Evolutionary conservation across 495 filamentous ascomycete genomes (phyloP), one percentile per base, ranked within the genome.

Genomic region (Oleoguttula mirabilis): DNA sequence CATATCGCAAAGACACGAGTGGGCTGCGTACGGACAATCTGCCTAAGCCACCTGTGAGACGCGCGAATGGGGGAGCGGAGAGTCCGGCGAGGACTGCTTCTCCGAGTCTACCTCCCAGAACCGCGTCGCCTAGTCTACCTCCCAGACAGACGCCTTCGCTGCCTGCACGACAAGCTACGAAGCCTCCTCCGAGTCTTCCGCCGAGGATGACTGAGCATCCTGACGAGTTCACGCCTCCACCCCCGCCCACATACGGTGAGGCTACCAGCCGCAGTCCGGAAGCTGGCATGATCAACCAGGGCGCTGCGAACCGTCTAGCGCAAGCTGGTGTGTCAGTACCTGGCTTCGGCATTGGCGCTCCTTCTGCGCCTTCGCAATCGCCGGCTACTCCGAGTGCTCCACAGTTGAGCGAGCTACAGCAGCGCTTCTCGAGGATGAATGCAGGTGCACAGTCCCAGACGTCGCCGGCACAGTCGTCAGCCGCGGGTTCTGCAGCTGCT

Each of bases 281-380:
- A 17, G 49, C 61, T 36, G 45, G 52, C 61, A 5, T 14, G 0
- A 35, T 88, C 19, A 88, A 88, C 44, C 79, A 84, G 54, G 72
- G 66, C 2, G 73, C 85, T 14, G 55, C 82, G 24, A 66, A 64
- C 25, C 70, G 85, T 17, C 68, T 96, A 5, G 72, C 79, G 14
- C 71, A 75, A 40, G 79, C 87, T 4, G 88, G 88, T 3, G 69
- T 94, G 32, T 83, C 78, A 0, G 85, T 95, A 2, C 84, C 88
- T 1, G 82, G 72, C 0, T 66, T 94, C 31, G 81, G 81, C 12
- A 92, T 94, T 47, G 77, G 77, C 10, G 55, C 49, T 16, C 38
- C 48, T 41, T 35, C 55, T 19, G 45, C 58, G 37, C 48, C 54
- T 27, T 39, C 42, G 40, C 56, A 54, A 28, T 47, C 49, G 33